phyloP scores from a whole-genome alignment of 805 yeast genomes.

The Clavispora phyllophila region DNA sequence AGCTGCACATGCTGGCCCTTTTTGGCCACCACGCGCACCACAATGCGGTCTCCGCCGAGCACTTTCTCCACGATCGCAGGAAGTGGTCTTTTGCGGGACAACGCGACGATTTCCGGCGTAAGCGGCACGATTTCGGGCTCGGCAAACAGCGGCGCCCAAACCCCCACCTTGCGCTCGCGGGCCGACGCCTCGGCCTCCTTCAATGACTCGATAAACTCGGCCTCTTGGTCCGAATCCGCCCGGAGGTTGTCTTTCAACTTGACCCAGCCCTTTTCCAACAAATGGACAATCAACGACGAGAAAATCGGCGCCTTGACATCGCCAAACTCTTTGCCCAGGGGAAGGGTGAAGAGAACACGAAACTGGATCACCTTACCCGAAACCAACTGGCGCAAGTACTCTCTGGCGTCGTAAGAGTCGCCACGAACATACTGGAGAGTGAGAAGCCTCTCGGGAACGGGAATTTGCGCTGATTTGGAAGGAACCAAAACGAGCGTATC shows the following conservation, averaged over 20 bases:
- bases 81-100: constrained; percentile 38
- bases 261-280: constrained; percentile 55
- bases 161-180: constrained; percentile 43
- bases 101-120: constrained; percentile 26
- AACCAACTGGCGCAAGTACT: constrained; percentile 53
- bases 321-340: constrained; percentile 63
- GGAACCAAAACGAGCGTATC: constrained; percentile 65
- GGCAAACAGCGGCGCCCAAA: constrained; percentile 41
- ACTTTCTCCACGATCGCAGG: constrained; percentile 69
- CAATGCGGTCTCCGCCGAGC: constrained; percentile 72
- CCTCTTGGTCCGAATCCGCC: constrained; percentile 35
- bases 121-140: constrained; percentile 22
- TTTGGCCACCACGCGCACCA: constrained; percentile 50
- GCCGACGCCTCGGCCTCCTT: constrained; percentile 47
- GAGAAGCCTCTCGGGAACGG: constrained; percentile 52
- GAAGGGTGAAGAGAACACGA: constrained; percentile 49
- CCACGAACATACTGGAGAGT: constrained; percentile 63
- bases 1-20: constrained; percentile 50
- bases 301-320: constrained; percentile 63
- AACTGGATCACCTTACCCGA: constrained; percentile 64
- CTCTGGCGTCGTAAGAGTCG: constrained; percentile 56
- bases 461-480: constrained; percentile 33
- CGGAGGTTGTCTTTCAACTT: constrained; percentile 52
- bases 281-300: constrained; percentile 51
- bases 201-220: constrained; percentile 32